Base-by-base conservation (phyloP, 345 rosid species). In the Citropsis articulata region DNA sequence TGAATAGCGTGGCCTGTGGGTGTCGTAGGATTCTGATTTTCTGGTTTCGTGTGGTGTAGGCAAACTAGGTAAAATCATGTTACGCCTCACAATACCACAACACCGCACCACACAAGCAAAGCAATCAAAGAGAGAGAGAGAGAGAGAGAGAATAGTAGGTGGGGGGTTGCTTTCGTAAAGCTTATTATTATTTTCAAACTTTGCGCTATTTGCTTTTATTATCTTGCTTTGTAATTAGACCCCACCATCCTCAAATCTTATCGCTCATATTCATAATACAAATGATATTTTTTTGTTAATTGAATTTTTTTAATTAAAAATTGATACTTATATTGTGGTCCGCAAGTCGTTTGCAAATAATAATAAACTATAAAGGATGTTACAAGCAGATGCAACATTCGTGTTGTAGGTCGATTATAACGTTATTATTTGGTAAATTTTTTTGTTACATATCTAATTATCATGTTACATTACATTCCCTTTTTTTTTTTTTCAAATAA, bases 111-210 rank as follows among this genome's bases (percentile, higher is more conserved):
- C 79, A 73, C 81, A 85, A 78, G 81, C 77, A 81, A 85, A 10
- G 21, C 22, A 33, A 14, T 13, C 22, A 42, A 22, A 35, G 64
- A 73, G 21, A 50, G 27, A 81, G 38, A 14, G 50, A 77, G 4
- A 31, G 33, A 31, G 21, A 50, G 28, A 81, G 38, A 14, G 42
- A 78, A 24, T 79, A 75, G 88, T 85, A 3, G 97, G 90, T 87
- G 82, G 77, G 69, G 81, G 36, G 91, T 87, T 89, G 85, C 89
- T 89, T 90, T 90, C 89, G 30, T 60, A n/a, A 73, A 80, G 79
- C 79, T 81, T 81, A 78, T 69, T 70, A 3, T 62, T 27, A 40
- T 62, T 61, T 19, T 40, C 61, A 65, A 68, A 36, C 72, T 77
- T 72, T 22, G 28, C 64, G 28, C 56, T 45, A 28, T 74, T 80